Evolutionary conservation across 116 monocot species (phyloP).

Genomic region (Dioscorea cayenensis): DNA sequence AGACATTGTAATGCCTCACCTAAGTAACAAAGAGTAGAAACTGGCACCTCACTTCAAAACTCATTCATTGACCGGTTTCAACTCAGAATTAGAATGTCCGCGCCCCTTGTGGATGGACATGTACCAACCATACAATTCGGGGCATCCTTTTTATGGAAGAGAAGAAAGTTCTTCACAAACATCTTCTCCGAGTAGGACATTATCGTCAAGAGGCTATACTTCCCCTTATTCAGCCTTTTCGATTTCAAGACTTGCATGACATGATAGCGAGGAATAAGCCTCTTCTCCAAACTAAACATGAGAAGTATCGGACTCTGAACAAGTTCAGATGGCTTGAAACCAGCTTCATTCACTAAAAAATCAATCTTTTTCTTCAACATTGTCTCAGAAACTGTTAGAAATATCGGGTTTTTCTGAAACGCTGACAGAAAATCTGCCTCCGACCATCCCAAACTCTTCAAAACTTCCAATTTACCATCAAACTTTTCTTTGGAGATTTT

Average conservation of each 20-base stretch:
- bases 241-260: conserved; percentile 10
- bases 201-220: background rate
- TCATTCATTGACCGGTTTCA: background rate
- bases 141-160: background rate
- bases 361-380: conserved; percentile 4
- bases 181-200: background rate
- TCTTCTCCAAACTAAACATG: conserved; percentile 17
- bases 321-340: conserved; percentile 8
- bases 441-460: conserved; percentile 18
- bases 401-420: conserved; percentile 5
- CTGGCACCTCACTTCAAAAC: background rate
- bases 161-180: conserved; percentile 10
- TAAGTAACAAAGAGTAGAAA: background rate
- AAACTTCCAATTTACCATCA: conserved; percentile 7
- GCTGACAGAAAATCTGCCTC: conserved; percentile 15
- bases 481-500: background rate
- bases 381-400: background rate
- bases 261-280: conserved; percentile 19
- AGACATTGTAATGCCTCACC: background rate
- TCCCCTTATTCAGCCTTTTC: background rate
- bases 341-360: conserved; percentile 18
- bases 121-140: conserved; percentile 9
- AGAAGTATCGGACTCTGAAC: conserved; percentile 10
- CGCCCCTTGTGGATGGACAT: background rate
- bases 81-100: background rate